Evolutionary conservation across 2,329 filamentous ascomycete species (phyloP).

Genomic region (Rutstroemia sp.): DNA sequence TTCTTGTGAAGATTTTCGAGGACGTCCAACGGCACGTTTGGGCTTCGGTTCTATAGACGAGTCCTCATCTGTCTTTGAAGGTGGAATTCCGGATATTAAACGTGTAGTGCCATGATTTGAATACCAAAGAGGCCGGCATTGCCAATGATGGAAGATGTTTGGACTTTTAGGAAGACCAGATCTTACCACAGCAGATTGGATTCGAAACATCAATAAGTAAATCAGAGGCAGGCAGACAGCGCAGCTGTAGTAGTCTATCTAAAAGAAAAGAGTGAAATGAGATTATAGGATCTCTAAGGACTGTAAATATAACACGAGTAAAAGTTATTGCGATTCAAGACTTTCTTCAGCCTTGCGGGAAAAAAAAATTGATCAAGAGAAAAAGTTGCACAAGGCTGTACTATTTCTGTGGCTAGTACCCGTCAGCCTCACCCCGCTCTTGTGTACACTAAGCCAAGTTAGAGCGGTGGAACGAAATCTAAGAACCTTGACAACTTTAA

Average conservation of each 20-base stretch:
- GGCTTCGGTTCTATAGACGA: not conserved
- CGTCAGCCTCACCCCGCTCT: no score
- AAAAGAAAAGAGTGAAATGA: not conserved
- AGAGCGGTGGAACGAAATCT: no score
- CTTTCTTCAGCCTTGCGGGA: not conserved
- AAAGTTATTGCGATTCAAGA: not conserved
- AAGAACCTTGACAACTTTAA: no score
- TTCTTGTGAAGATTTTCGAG: not conserved
- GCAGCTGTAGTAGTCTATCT: not conserved
- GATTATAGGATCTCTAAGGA: not conserved
- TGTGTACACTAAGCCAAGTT: no score
- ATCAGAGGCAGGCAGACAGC: not conserved
- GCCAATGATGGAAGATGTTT: not conserved
- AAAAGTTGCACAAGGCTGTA: not conserved
- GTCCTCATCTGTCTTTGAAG: not conserved
- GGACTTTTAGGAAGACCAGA: constrained; percentile 5
- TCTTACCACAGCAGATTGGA: constrained; percentile 9
- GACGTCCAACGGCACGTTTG: not conserved
- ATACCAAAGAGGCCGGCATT: not conserved
- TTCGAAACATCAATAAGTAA: constrained; percentile 20
- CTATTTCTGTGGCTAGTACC: no score
- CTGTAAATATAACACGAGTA: not conserved
- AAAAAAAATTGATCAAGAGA: not conserved
- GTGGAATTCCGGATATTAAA: not conserved
- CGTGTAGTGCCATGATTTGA: not conserved